These are phyloP conservation scores for Iris pallida DNA, from an alignment of 116 monocot species.

Conservation along the genomic window DNA sequence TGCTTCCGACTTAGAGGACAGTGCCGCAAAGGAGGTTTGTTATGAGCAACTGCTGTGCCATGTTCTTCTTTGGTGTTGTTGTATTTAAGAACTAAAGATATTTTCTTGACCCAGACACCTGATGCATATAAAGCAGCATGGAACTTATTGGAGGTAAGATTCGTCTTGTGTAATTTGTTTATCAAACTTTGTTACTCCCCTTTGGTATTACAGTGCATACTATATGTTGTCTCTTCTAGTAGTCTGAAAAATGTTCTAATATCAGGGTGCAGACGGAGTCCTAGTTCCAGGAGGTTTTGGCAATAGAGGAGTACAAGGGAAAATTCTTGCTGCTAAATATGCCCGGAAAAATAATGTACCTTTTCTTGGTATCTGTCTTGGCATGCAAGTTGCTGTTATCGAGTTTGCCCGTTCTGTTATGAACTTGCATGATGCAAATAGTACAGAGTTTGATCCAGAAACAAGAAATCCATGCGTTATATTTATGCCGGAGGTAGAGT, in stretches of 20 bases:
- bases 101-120: conserved; percentile 38
- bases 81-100: conserved; percentile 1
- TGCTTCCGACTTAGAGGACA: conserved; percentile 73
- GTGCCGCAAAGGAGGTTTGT: conserved; percentile 47
- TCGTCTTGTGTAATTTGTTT: background rate
- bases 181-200: background rate
- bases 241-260: conserved; percentile 6
- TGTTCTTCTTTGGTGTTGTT: conserved; percentile 2
- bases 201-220: background rate
- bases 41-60: background rate
- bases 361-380: conserved; percentile 89
- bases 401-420: conserved; percentile 83
- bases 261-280: conserved; percentile 81
- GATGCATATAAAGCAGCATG: conserved; percentile 64
- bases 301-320: conserved; percentile 87
- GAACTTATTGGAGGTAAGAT: conserved; percentile 69
- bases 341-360: conserved; percentile 83
- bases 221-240: background rate
- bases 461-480: conserved; percentile 75
- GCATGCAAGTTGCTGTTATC: conserved; percentile 97
- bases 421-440: conserved; percentile 77
- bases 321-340: conserved; percentile 91
- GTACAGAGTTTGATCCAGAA: conserved; percentile 77
- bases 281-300: conserved; percentile 96
- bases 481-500: conserved; percentile 97